Evolutionary conservation across 164 flowering plant species (phyloP).

Genomic region (Tinospora cordifolia): DNA sequence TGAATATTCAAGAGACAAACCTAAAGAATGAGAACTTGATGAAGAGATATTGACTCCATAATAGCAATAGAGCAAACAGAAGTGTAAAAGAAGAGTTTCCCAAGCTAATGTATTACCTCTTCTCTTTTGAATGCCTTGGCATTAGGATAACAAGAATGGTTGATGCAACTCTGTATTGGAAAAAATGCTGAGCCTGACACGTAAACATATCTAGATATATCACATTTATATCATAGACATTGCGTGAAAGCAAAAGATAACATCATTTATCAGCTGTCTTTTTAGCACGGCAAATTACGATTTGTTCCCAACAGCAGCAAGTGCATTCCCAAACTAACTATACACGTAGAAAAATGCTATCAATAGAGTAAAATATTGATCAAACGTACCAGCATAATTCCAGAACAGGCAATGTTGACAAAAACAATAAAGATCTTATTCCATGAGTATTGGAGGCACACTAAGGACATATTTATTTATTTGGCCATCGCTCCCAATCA

Average conservation of each 20-base stretch:
- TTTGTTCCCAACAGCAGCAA: too few species aligned
- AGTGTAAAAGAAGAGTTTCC: background rate
- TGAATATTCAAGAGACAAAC: background rate
- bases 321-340: too few species aligned
- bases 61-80: background rate
- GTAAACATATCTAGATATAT: constrained; percentile 1
- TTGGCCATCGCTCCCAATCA: too few species aligned
- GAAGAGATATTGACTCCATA: background rate
- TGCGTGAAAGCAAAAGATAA: background rate
- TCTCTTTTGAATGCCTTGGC: constrained; percentile 96
- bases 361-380: too few species aligned
- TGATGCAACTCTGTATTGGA: constrained; percentile 94
- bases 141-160: constrained; percentile 90
- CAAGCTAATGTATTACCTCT: constrained; percentile 45
- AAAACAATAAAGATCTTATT: too few species aligned
- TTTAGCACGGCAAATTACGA: background rate
- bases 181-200: constrained; percentile 80
- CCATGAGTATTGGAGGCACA: too few species aligned
- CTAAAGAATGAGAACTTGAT: background rate
- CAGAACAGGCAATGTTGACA: too few species aligned
- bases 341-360: too few species aligned
- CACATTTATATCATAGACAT: background rate
- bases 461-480: too few species aligned
- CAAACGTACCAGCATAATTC: too few species aligned
- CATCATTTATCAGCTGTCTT: background rate